These are phyloP conservation scores for Candida andamanensis DNA, from an alignment of 805 yeast species.

Conservation along the genomic window DNA sequence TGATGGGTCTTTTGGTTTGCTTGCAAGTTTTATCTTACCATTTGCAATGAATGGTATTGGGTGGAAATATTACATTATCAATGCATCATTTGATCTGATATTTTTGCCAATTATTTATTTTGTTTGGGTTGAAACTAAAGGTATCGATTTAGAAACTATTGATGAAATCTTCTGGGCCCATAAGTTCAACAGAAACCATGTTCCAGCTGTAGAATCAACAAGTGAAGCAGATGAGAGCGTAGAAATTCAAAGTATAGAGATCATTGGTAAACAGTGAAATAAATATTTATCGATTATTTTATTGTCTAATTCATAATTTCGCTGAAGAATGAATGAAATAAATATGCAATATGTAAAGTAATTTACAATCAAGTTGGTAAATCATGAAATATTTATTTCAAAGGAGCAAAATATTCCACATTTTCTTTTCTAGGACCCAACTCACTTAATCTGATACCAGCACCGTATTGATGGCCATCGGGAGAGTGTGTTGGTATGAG, in stretches of 20 bases:
- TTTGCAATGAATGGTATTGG: constrained; percentile 14
- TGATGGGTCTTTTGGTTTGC: constrained; percentile 8
- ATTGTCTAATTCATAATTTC: too few species aligned
- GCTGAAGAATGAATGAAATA: too few species aligned
- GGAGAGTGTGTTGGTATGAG: constrained; percentile 40
- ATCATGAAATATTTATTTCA: constrained; percentile 8
- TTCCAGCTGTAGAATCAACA: not conserved
- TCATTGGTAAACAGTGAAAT: too few species aligned
- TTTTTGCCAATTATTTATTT: constrained; percentile 10
- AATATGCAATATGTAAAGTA: constrained; percentile 1
- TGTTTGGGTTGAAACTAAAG: constrained; percentile 14
- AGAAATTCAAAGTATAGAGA: not conserved
- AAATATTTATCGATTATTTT: too few species aligned
- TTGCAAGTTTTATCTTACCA: constrained; percentile 11
- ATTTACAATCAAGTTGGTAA: too few species aligned
- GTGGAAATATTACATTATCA: constrained; percentile 15
- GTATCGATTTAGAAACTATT: constrained; percentile 8
- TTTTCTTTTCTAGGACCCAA: constrained; percentile 45
- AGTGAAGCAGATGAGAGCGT: not conserved
- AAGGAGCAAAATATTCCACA: constrained; percentile 36
- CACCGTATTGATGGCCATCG: constrained; percentile 36
- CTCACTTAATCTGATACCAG: constrained; percentile 37
- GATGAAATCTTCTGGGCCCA: constrained; percentile 9
- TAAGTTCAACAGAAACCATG: constrained; percentile 3
- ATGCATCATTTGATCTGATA: constrained; percentile 15